Conservation (phyloP, 2,329 filamentous ascomycete species). For the Rosellinia necatrix region DNA sequence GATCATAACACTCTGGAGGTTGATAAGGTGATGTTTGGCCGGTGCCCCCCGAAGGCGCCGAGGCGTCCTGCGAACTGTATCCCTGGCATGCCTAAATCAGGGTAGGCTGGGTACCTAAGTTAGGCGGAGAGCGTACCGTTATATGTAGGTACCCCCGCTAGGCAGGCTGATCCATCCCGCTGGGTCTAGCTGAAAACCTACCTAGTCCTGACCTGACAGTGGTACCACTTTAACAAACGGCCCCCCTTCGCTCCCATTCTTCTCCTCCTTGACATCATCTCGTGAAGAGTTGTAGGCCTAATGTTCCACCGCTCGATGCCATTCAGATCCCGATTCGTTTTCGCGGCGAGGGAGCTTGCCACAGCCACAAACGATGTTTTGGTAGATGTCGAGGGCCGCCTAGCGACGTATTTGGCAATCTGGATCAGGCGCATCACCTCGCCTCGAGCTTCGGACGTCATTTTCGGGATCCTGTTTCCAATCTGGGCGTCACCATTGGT, state of each 20-base stretch:
- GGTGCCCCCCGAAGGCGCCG: conserved; percentile 17
- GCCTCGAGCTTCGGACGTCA: neutral
- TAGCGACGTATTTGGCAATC: neutral
- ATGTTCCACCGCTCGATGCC: conserved; percentile 9
- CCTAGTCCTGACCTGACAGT: conserved; percentile 28
- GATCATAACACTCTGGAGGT: conserved; percentile 22
- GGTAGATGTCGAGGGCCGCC: neutral
- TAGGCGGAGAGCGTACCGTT: no score
- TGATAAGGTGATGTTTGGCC: conserved; percentile 24
- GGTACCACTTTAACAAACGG: conserved; percentile 19
- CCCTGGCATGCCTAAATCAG: no score
- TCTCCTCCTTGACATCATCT: neutral
- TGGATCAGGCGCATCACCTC: neutral
- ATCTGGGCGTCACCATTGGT: neutral
- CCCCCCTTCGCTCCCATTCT: neutral
- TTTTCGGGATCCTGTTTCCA: neutral
- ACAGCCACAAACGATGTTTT: neutral
- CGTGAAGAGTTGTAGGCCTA: neutral
- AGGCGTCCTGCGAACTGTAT: neutral
- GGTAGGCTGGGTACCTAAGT: no score
- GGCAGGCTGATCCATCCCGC: conserved; percentile 12
- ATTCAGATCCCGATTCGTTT: conserved; percentile 13
- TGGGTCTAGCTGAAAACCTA: conserved; percentile 23
- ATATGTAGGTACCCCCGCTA: no score
- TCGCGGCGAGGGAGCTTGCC: no score